Evolutionary conservation across 148 eudicot genomes (phyloP).

Genomic region (Suaeda aralocaspica): DNA sequence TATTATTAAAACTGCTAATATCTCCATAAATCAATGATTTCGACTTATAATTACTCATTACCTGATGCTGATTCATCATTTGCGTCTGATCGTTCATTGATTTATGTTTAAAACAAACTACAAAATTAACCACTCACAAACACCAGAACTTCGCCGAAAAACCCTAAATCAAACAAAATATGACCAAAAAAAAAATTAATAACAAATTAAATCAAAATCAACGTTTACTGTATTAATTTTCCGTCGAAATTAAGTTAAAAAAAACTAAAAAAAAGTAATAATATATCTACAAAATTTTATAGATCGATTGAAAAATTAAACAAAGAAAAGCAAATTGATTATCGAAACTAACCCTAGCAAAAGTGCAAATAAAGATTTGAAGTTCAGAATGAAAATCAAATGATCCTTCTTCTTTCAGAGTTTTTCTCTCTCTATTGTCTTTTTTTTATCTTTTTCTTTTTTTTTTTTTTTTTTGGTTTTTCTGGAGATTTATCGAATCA

Average conservation of each 20-base stretch:
- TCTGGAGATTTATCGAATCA: too few relatives aligned
- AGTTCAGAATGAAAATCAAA: not conserved
- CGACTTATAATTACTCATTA: constrained; percentile 13
- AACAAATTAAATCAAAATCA: not conserved
- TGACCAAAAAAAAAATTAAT: not conserved
- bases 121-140: not conserved
- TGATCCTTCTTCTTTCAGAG: not conserved
- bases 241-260: not conserved
- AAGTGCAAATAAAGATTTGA: not conserved
- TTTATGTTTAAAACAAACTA: not conserved
- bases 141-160: constrained; percentile 17
- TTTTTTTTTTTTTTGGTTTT: not conserved
- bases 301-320: not conserved
- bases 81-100: constrained; percentile 38
- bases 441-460: not conserved
- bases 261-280: not conserved
- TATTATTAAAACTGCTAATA: too few relatives aligned
- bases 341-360: constrained; percentile 22
- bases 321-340: not conserved
- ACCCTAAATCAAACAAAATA: constrained; percentile 14
- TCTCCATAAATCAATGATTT: not conserved
- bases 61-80: constrained; percentile 39
- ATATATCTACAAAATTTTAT: not conserved
- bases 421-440: not conserved
- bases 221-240: not conserved